Base-by-base conservation (phyloP, 2,329 filamentous ascomycete species). In the Lasiodiplodia gonubiensis region DNA sequence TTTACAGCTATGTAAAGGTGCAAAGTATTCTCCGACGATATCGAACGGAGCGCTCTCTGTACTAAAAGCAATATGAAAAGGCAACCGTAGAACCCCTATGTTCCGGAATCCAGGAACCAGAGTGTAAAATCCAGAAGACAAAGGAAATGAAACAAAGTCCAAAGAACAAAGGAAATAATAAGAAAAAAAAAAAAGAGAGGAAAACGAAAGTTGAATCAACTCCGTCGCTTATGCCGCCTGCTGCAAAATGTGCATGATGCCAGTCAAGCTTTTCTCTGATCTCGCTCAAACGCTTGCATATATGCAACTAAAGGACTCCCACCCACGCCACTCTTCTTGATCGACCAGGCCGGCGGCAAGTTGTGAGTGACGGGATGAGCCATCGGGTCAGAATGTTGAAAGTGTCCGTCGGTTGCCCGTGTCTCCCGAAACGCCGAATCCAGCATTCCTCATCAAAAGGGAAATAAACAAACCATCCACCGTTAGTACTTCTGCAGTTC, bases 211-310 rank as follows among this genome's bases (percentile, higher is more conserved):
- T 30, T 25, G 39, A 33, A 48, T 48, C 39, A 60, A 63, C 59
- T 63, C 59, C 59, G 59, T 51, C 59, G 59, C 59, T 63, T 21
- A 63, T 63, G 59, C 59, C 59, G 46, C 30, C 59, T 61, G 42
- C 42, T 46, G 39, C 39, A 48, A 46, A 46, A 59, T 59, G 33
- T 46, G 59, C 42, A 51, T 63, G n/a, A 33, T 51, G 42, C 42
- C 3, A 33, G 59, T 48, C 59, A 46, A 33, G 27, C 42, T 30
- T 18, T 59, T 51, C 23, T 60, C 35, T 21, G 39, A 60, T 39
- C 12, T 60, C 25, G 18, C 49, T 63, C 30, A 21, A 23, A 60
- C 23, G 39, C 37, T 48, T 48, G 37, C 46, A 30, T 42, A 21
- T 27, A 12, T 48, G 23, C 39, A 35, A 27, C 25, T n/a, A 49